Evolutionary conservation across 129 eudicot species (phyloP).

Genomic region (Oenanthe sinensis): DNA sequence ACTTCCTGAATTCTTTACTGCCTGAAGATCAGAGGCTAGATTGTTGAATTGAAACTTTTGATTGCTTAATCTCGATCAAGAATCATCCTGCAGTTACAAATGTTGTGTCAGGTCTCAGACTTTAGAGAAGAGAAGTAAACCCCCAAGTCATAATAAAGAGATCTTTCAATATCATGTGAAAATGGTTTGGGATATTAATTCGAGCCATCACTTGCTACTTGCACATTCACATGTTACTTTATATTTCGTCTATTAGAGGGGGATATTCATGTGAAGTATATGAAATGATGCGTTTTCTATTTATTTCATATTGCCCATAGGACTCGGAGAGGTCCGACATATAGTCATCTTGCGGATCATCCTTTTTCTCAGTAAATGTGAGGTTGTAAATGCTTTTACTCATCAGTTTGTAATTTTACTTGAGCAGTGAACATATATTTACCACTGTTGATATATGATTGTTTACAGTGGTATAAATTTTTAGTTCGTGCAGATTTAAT

Average conservation of each 20-base stretch:
- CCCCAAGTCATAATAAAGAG: background rate
- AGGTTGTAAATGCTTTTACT: background rate
- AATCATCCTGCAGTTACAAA: background rate
- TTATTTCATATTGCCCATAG: conserved; percentile 32
- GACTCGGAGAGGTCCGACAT: conserved; percentile 16
- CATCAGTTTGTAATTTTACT: background rate
- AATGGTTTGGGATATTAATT: background rate
- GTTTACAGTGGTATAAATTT: background rate
- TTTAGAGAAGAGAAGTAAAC: background rate
- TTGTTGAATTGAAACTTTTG: background rate
- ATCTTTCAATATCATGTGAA: background rate
- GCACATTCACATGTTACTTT: background rate
- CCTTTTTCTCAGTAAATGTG: background rate
- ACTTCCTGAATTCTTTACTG: background rate
- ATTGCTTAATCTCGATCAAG: background rate
- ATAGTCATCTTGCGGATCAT: background rate
- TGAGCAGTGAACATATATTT: background rate
- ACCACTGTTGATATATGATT: background rate
- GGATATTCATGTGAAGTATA: background rate
- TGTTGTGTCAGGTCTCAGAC: background rate
- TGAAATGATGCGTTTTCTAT: background rate
- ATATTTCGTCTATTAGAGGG: background rate
- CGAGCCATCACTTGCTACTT: background rate
- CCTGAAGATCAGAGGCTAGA: background rate
- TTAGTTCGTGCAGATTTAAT: background rate